These are phyloP conservation scores for Plasmodium ovale DNA, from an alignment of 169 alveolate genomes.

Conservation along the genomic window DNA sequence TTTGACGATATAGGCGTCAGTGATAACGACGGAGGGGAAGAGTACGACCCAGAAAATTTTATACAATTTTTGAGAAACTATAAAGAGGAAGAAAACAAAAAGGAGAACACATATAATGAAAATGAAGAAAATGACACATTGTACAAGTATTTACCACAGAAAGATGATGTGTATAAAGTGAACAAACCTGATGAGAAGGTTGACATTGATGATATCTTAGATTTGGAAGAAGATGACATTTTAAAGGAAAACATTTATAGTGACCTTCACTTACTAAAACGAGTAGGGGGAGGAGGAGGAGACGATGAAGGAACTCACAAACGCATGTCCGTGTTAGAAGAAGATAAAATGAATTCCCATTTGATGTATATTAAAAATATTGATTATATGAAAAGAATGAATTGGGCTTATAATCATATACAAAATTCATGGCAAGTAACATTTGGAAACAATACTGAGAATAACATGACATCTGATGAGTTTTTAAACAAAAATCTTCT, in stretches of 20 bases:
- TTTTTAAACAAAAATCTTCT: conserved; percentile 17
- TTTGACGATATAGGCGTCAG: neutral
- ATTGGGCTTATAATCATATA: conserved; percentile 7
- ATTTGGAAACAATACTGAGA: conserved; percentile 13
- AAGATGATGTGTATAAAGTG: conserved; percentile 45
- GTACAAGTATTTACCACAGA: conserved; percentile 18
- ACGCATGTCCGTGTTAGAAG: conserved; percentile 43
- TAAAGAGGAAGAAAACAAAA: conserved; percentile 14
- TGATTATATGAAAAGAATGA: conserved; percentile 18
- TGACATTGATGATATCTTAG: conserved; percentile 20
- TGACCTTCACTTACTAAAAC: conserved; percentile 12
- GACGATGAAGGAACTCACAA: neutral
- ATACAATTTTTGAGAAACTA: conserved; percentile 27
- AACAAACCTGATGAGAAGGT: conserved; percentile 17
- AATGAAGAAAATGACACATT: neutral
- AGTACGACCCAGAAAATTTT: conserved; percentile 12
- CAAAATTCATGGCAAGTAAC: conserved; percentile 20
- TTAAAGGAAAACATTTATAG: neutral
- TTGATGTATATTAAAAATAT: conserved; percentile 24
- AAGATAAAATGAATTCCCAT: conserved; percentile 18
- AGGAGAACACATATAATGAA: neutral
- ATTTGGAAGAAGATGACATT: neutral
- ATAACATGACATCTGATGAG: conserved; percentile 10
- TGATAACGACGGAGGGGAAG: neutral
- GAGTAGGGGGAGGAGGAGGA: neutral